A percentile compares a stretch with the other conserved stretches of the same genome.
Conservation (phyloP, 1,284 basidiomycete genomes). For the Puccinia triticina region DNA sequence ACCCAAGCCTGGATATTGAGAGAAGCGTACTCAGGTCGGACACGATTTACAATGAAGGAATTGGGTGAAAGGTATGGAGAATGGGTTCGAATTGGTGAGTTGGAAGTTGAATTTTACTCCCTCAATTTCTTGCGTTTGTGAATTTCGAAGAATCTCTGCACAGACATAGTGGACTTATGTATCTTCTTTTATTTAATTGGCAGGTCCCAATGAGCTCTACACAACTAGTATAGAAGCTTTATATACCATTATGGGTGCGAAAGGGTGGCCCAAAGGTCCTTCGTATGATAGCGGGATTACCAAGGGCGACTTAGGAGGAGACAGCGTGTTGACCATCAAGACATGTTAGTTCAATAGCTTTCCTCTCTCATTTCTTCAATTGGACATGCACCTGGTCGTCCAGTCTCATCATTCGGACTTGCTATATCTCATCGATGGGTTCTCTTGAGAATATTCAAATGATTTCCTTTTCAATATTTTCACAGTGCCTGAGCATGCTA, state of each 20-base stretch:
- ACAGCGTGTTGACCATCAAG: conserved; percentile 41
- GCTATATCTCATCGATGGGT: not conserved
- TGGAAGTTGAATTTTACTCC: not conserved
- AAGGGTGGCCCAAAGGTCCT: conserved; percentile 42
- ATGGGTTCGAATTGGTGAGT: conserved; percentile 50
- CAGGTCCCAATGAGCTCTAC: conserved; percentile 48
- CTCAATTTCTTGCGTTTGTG: not conserved
- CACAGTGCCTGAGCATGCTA: conserved; percentile 41
- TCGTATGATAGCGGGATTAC: conserved; percentile 50
- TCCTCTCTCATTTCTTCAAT: not conserved
- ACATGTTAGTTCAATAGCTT: conserved; percentile 21
- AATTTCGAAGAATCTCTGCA: not conserved
- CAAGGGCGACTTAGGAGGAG: conserved; percentile 34
- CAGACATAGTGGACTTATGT: not conserved
- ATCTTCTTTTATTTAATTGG: not conserved
- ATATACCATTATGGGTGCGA: conserved; percentile 42
- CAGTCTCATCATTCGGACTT: not conserved
- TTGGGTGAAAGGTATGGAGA: conserved; percentile 38
- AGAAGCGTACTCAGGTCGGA: conserved; percentile 45
- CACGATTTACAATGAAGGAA: conserved; percentile 41
- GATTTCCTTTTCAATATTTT: not conserved
- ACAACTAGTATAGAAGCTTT: conserved; percentile 42
- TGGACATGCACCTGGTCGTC: not conserved
- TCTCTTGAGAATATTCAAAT: not conserved
- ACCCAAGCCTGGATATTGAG: conserved; percentile 46